Percentiles rank a stretch among this genome's conserved stretches.
phyloP scores from a whole-genome alignment of 2,329 filamentous ascomycete species.

The Aspergillus sp. region DNA sequence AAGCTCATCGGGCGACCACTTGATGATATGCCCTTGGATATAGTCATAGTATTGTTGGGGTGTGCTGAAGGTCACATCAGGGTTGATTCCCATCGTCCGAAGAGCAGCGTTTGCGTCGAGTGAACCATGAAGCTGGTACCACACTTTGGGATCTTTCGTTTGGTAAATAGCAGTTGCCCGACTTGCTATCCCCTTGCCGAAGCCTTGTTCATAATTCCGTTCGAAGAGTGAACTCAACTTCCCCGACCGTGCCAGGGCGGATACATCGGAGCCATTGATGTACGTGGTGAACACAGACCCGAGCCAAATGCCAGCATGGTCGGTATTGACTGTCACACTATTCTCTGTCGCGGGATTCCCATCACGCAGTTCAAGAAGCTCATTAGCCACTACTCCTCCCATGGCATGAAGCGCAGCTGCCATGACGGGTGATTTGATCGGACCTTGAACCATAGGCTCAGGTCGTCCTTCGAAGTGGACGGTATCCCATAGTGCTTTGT shows the following conservation, averaged over 20 bases:
- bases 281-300: conserved; percentile 43
- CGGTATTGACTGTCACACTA: conserved; percentile 49
- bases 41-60: conserved; percentile 24
- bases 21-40: conserved; percentile 32
- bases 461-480: conserved; percentile 46
- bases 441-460: conserved; percentile 46
- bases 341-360: conserved; percentile 12
- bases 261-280: conserved; percentile 41
- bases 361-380: conserved; percentile 37
- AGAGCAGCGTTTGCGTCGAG: conserved; percentile 49
- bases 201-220: conserved; percentile 45
- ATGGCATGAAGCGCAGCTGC: conserved; percentile 48
- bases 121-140: conserved; percentile 57
- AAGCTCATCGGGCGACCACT: conserved; percentile 45
- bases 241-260: conserved; percentile 30
- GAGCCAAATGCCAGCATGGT: conserved; percentile 51
- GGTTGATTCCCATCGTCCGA: conserved; percentile 50
- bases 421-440: conserved; percentile 48
- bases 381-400: conserved; percentile 46
- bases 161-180: conserved; percentile 52
- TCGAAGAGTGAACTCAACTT: conserved; percentile 32
- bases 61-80: conserved; percentile 19
- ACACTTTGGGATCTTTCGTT: conserved; percentile 49
- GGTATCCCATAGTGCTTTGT: conserved; percentile 28
- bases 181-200: conserved; percentile 37